Base-by-base conservation (phyloP, 176 grass and related monocot species). In the Tillandsia leiboldiana region DNA sequence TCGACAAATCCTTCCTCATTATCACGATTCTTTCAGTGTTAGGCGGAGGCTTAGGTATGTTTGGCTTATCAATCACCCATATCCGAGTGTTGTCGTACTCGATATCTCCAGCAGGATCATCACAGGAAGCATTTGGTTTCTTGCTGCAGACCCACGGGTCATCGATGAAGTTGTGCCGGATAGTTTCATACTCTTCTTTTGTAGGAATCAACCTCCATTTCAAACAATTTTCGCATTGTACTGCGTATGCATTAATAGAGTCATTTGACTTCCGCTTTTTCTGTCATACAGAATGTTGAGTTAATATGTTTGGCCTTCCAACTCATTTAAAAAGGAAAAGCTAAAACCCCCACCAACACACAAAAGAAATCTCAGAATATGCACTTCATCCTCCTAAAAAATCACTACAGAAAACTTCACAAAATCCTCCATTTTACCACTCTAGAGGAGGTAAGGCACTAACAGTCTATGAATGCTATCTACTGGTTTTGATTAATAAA, bases 11-110 rank as follows among this genome's bases (percentile, higher is more conserved):
- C 58, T 83, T 20, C 77, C 89, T 84, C 84, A 97, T 85, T 50
- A 85, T 68, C 72, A 87, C 49, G 57, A 85, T 50, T 69, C 93
- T 85, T 65, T 97, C 89, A 0, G 86, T 84, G 10, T 71, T 73
- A 15, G 81, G 52, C 1, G 93, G 93, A 33, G 89, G 75, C 75
- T 97, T 97, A 20, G 84, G 93, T 74, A 92, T 64, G 73, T 92
- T 85, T 62, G 86, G 93, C 53, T 77, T 97, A 70, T 97, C 94
- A 2, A 90, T 77, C 69, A 87, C 89, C 89, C 89, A 97, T 52
- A 97, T 71, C 26, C 79, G 68, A 74, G 66, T 87, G 12, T 24
- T 74, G 23, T 97, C 89, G 53, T 90, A 87, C 66, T 97, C 79
- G 69, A 97, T 83, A 61, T 97, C 84, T 42, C 75, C 84, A 57